phyloP scores from a whole-genome alignment of 345 rosid species.

The Camelina hispida region DNA sequence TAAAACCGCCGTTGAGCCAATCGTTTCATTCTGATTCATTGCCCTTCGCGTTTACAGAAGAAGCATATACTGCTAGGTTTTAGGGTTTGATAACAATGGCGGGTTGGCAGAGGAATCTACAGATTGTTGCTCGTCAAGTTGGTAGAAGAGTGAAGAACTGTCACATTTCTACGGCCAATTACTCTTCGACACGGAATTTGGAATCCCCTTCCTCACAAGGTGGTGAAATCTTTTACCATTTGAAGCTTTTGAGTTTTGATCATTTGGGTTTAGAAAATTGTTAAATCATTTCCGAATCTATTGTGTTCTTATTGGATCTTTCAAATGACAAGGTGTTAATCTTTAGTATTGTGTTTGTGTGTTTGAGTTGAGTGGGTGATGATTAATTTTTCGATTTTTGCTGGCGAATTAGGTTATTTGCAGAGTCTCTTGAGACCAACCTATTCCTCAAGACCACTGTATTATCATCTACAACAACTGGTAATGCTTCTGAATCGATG shows the following conservation, averaged over 20 bases:
- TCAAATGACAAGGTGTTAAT: conserved; percentile 2
- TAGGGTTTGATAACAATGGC: conserved; percentile 51
- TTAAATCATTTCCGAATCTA: neutral
- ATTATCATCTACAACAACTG: conserved; percentile 70
- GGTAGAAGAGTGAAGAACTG: conserved; percentile 50
- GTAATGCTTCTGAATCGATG: conserved; percentile 45
- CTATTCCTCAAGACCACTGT: conserved; percentile 53
- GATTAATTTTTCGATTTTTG: neutral
- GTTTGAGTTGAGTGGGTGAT: conserved; percentile 1
- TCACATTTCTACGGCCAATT: conserved; percentile 42
- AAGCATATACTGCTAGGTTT: neutral
- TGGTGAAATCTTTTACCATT: conserved; percentile 9
- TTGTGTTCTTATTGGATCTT: neutral
- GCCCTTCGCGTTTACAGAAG: neutral
- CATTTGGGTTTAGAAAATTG: conserved; percentile 19
- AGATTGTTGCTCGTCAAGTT: conserved; percentile 52
- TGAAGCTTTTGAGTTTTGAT: neutral
- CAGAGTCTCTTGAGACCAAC: conserved; percentile 54
- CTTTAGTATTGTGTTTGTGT: neutral
- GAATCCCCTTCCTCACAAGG: conserved; percentile 48
- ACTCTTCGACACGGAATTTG: conserved; percentile 42
- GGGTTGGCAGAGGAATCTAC: conserved; percentile 79
- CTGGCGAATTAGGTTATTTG: conserved; percentile 50
- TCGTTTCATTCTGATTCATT: too few relatives aligned
- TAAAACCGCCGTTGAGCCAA: neutral